Conservation (phyloP, 345 rosid genomes). For the Gynandropsis gynandra region DNA sequence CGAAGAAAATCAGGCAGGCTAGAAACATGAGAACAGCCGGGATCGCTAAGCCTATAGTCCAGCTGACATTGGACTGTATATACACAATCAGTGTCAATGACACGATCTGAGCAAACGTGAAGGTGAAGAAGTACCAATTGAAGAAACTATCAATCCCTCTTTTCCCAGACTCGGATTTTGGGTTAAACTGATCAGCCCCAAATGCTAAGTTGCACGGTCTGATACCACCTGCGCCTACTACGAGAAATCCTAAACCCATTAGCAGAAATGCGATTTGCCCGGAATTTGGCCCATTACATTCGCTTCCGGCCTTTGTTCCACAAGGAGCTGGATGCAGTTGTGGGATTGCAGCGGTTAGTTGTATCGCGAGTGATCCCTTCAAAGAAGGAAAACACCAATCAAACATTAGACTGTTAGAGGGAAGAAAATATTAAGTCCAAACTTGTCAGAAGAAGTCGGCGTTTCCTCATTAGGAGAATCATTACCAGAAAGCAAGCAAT, state of each 20-base stretch:
- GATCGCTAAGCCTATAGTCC: conserved; percentile 66
- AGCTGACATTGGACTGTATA: conserved; percentile 65
- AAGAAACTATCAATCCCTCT: conserved; percentile 72
- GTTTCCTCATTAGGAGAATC: too few relatives aligned
- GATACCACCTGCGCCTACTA: conserved; percentile 67
- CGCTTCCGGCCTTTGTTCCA: conserved; percentile 13
- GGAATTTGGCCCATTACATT: conserved; percentile 43
- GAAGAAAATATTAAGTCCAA: too few relatives aligned
- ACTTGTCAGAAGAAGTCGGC: too few relatives aligned
- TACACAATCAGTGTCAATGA: conserved; percentile 64
- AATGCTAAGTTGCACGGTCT: conserved; percentile 76
- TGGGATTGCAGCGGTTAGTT: conserved; percentile 55
- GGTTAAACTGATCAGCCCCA: conserved; percentile 77
- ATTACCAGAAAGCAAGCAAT: conserved; percentile 58
- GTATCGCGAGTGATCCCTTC: conserved; percentile 56
- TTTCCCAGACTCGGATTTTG: conserved; percentile 59
- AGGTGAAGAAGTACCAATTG: conserved; percentile 83
- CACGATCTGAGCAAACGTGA: conserved; percentile 66
- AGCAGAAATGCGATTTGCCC: conserved; percentile 56
- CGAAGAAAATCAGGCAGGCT: conserved; percentile 45
- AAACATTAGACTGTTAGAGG: neutral
- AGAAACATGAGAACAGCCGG: conserved; percentile 63
- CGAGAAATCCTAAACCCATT: conserved; percentile 41
- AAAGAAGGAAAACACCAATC: neutral
- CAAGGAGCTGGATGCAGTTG: conserved; percentile 47